Evolutionary conservation across 2,329 filamentous ascomycete species (phyloP).

Genomic region (Bisporella sp.): DNA sequence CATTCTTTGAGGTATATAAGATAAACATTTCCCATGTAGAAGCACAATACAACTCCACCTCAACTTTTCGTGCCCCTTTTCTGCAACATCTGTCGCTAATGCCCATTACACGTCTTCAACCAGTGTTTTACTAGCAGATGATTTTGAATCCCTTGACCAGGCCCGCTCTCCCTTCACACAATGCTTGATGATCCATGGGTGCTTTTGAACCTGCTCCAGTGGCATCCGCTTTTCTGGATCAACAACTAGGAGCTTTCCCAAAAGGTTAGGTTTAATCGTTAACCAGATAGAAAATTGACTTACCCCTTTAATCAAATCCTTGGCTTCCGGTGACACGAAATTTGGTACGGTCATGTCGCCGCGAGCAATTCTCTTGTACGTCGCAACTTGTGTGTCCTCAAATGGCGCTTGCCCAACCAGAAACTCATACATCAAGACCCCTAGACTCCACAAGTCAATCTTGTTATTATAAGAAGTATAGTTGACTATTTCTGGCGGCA

Average conservation of each 20-base stretch:
- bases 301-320: conserved; percentile 86
- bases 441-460: conserved; percentile 93
- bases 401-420: conserved; percentile 94
- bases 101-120: too few relatives aligned
- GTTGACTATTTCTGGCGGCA: conserved; percentile 96
- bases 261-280: conserved; percentile 16
- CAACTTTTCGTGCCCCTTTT: too few relatives aligned
- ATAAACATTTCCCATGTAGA: too few relatives aligned
- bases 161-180: conserved; percentile 47
- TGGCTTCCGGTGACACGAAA: conserved; percentile 85
- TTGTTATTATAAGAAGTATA: conserved; percentile 92
- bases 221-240: conserved; percentile 91
- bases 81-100: too few relatives aligned
- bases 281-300: conserved; percentile 24
- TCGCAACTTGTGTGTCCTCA: conserved; percentile 92
- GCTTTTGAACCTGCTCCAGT: conserved; percentile 78
- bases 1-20: too few relatives aligned
- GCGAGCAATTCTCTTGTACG: conserved; percentile 78
- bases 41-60: too few relatives aligned
- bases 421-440: conserved; percentile 94
- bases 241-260: conserved; percentile 68
- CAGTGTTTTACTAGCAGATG: too few relatives aligned
- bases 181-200: conserved; percentile 98
- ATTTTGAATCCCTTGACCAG: background rate
- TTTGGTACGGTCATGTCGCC: conserved; percentile 89